Conservation (phyloP, 1,139 yeast species). For the Scheffersomyces quercinus region DNA sequence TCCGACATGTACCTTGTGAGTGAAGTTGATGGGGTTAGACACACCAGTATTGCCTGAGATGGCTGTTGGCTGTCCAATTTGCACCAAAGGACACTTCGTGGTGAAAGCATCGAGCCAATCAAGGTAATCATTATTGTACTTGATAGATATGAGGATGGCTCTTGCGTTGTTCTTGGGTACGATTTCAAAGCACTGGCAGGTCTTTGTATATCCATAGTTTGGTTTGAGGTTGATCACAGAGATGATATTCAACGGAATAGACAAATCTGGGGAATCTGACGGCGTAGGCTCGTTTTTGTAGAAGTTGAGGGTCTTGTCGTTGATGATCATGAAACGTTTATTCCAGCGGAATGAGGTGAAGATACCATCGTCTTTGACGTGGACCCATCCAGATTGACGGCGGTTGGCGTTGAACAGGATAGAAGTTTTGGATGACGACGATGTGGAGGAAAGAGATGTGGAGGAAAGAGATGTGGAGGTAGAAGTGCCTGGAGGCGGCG, state of each 20-base stretch:
- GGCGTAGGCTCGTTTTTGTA: conserved; percentile 62
- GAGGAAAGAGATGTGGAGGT: not conserved
- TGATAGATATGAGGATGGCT: conserved; percentile 73
- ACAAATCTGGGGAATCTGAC: conserved; percentile 34
- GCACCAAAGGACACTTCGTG: conserved; percentile 74
- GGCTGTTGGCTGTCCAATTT: conserved; percentile 30
- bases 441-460: not conserved
- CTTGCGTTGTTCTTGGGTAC: conserved; percentile 60
- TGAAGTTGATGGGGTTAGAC: conserved; percentile 77
- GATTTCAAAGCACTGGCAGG: conserved; percentile 72
- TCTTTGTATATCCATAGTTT: conserved; percentile 47
- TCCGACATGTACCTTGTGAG: conserved; percentile 65
- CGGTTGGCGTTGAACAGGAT: conserved; percentile 29
- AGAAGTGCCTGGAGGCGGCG: conserved; percentile 9
- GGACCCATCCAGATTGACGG: conserved; percentile 75
- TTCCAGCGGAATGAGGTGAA: conserved; percentile 87
- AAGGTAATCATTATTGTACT: conserved; percentile 76
- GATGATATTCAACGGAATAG: conserved; percentile 43
- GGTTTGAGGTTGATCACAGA: conserved; percentile 42
- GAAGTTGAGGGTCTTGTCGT: conserved; percentile 73
- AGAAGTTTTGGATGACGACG: conserved; percentile 5
- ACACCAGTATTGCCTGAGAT: conserved; percentile 58
- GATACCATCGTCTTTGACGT: conserved; percentile 87
- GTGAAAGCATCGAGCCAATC: conserved; percentile 92
- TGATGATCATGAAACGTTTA: conserved; percentile 75